Evolutionary conservation across 805 yeast species (phyloP).

Genomic region (Zygosaccharomyces lentus): DNA sequence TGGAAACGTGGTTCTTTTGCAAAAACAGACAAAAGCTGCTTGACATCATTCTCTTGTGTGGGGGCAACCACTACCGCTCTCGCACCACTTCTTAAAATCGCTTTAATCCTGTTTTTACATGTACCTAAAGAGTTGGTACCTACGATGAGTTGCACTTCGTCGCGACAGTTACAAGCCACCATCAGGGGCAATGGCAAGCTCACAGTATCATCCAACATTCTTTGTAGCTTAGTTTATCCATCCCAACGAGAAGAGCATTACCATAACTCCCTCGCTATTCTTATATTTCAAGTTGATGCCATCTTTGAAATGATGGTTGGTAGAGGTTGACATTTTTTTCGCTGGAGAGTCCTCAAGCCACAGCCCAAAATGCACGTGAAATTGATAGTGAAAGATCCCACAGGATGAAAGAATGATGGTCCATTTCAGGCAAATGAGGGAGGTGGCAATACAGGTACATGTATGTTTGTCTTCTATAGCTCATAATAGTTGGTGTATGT

Average conservation of each 20-base stretch:
- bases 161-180: conserved; percentile 43
- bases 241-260: neutral
- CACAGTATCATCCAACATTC: neutral
- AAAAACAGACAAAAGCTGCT: conserved; percentile 22
- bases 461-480: too few relatives aligned
- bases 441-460: too few relatives aligned
- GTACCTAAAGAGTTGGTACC: conserved; percentile 38
- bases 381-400: neutral
- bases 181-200: conserved; percentile 32
- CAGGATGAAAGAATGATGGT: neutral
- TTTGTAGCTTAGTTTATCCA: neutral
- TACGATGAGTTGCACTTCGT: conserved; percentile 54
- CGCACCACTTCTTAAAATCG: conserved; percentile 53
- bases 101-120: conserved; percentile 40
- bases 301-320: neutral
- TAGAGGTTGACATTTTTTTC: neutral
- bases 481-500: too few relatives aligned
- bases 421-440: neutral
- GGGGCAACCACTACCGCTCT: conserved; percentile 44
- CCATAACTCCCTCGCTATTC: neutral
- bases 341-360: neutral
- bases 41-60: conserved; percentile 25
- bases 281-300: neutral
- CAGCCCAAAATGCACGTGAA: neutral
- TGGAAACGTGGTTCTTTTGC: conserved; percentile 28